phyloP scores from a whole-genome alignment of 176 grass and related monocot species.

The Oryza punctata region DNA sequence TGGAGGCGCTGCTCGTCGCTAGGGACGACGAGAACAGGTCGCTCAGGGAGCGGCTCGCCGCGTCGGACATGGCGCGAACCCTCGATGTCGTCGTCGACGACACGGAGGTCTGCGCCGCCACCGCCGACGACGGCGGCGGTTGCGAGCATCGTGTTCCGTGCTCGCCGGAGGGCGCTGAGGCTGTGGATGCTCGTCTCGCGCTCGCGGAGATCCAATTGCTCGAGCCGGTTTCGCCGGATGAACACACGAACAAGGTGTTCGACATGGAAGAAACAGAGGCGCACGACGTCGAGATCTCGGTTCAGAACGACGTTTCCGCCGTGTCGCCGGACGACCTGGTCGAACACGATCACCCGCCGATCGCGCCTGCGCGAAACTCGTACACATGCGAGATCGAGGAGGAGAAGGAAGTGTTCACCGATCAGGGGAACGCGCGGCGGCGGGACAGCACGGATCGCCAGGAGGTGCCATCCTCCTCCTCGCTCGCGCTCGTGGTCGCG shows the following conservation, averaged over 20 bases:
- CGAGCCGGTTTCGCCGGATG: slow-evolving; percentile 20
- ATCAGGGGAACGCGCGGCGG: slow-evolving; percentile 32
- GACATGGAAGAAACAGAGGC: slow-evolving; percentile 4
- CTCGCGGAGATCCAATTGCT: slow-evolving; percentile 30
- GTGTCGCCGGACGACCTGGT: not conserved
- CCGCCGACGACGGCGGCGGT: not conserved
- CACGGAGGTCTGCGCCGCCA: not conserved
- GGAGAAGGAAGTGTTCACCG: slow-evolving; percentile 52
- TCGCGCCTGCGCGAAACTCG: not conserved
- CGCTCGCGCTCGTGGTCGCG: slow-evolving; percentile 28
- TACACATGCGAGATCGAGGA: slow-evolving; percentile 54
- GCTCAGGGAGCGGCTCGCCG: slow-evolving; percentile 50
- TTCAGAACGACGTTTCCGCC: not conserved
- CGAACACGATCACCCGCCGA: not conserved
- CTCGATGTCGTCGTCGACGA: not conserved
- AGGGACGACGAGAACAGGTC: slow-evolving; percentile 49
- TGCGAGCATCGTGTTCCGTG: slow-evolving; percentile 1
- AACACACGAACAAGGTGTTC: slow-evolving; percentile 2
- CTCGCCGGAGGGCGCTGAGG: not conserved
- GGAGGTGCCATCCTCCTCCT: slow-evolving; percentile 17
- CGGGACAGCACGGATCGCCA: slow-evolving; percentile 22
- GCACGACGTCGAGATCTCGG: not conserved
- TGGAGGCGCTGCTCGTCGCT: slow-evolving; percentile 47
- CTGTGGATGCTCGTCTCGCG: not conserved
- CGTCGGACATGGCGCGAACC: not conserved